Conservation (phyloP, 208 protist species). For the Acanthamoeba divionensis region DNA sequence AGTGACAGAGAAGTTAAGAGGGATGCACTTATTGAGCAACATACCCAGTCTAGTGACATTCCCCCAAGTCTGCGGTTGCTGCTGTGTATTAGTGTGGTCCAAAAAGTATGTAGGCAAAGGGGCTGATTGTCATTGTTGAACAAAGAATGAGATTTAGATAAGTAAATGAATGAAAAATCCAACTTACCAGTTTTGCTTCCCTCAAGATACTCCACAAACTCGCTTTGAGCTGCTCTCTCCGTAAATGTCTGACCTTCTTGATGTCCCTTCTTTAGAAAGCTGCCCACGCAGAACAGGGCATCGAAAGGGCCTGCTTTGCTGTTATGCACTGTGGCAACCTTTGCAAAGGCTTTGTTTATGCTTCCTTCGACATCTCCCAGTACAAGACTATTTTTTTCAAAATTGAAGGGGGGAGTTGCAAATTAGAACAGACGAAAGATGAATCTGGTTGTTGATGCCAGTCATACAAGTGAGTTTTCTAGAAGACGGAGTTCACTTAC, state of each 20-base stretch:
- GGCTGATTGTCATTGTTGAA: background rate
- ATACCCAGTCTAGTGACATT: constrained; percentile 30
- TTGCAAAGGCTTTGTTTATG: background rate
- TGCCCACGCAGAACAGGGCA: constrained; percentile 37
- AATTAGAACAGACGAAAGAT: too few species aligned
- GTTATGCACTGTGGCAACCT: constrained; percentile 15
- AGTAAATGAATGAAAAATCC: background rate
- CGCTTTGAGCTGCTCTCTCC: background rate
- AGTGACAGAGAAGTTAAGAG: background rate
- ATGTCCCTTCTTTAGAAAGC: background rate
- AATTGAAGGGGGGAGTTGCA: too few species aligned
- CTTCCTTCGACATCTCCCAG: background rate
- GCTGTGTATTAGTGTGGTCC: background rate
- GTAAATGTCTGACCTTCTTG: too few species aligned
- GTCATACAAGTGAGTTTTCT: too few species aligned
- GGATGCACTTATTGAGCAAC: background rate
- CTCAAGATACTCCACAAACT: constrained; percentile 36
- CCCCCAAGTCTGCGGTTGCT: constrained; percentile 21
- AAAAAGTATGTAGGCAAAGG: constrained; percentile 38
- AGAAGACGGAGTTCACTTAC: too few species aligned
- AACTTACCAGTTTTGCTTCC: background rate
- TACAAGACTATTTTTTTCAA: background rate
- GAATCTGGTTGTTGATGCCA: too few species aligned
- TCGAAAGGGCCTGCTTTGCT: constrained; percentile 35
- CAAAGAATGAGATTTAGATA: background rate